These are phyloP conservation scores for Pseudogymnoascus verrucosus DNA, from an alignment of 2,329 filamentous ascomycete genomes.

Conservation along the genomic window DNA sequence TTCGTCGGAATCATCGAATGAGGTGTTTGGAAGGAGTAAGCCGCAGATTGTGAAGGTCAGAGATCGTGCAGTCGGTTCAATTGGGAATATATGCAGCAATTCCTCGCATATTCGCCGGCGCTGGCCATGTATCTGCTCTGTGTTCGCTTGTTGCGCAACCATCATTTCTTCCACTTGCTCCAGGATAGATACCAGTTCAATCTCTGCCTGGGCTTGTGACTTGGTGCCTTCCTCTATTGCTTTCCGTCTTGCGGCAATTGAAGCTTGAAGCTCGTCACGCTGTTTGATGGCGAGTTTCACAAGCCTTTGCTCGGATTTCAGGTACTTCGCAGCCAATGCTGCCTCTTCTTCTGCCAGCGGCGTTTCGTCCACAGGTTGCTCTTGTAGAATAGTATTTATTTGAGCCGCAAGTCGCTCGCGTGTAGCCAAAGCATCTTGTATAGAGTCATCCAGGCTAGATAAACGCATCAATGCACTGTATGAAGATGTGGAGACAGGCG, in stretches of 20 bases:
- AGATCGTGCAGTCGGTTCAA: conserved; percentile 56
- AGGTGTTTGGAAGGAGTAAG: conserved; percentile 71
- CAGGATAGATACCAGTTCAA: conserved; percentile 53
- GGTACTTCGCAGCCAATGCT: conserved; percentile 42
- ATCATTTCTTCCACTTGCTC: conserved; percentile 51
- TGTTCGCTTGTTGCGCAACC: conserved; percentile 46
- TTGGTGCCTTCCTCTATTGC: conserved; percentile 59
- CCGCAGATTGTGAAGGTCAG: conserved; percentile 79
- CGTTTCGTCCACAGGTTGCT: conserved; percentile 35
- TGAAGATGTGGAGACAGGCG: conserved; percentile 57
- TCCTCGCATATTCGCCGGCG: conserved; percentile 82
- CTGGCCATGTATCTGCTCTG: conserved; percentile 71
- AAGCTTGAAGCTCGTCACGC: conserved; percentile 59
- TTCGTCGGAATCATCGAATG: conserved; percentile 61
- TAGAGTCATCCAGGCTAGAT: conserved; percentile 79
- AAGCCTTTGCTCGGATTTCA: conserved; percentile 57
- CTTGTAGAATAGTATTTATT: conserved; percentile 54
- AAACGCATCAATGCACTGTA: conserved; percentile 85
- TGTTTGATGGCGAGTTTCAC: conserved; percentile 54
- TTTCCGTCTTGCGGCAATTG: conserved; percentile 54
- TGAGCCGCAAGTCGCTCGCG: conserved; percentile 67
- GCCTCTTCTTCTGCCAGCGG: conserved; percentile 43
- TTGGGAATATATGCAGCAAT: conserved; percentile 69
- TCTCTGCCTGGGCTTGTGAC: conserved; percentile 48
- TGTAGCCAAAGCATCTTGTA: conserved; percentile 79